phyloP scores from a whole-genome alignment of 345 rosid species.

The Kernera saxatilis region DNA sequence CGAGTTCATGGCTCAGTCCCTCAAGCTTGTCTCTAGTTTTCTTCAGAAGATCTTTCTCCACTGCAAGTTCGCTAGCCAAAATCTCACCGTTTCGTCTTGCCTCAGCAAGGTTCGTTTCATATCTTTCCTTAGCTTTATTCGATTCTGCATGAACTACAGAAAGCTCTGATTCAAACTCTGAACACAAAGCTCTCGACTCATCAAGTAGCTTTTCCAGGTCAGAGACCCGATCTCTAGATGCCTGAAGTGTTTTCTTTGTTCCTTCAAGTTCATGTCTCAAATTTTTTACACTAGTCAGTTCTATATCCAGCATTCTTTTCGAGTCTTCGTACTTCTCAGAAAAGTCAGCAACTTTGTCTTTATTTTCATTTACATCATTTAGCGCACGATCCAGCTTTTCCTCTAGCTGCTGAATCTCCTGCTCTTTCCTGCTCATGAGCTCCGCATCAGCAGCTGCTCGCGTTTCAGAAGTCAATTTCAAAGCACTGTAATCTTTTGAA shows the following conservation, averaged over 20 bases:
- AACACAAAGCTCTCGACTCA: conserved; percentile 39
- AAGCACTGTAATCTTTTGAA: conserved; percentile 44
- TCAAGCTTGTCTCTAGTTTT: conserved; percentile 48
- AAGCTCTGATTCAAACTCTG: conserved; percentile 63
- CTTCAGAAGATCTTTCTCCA: conserved; percentile 47
- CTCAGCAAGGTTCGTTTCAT: conserved; percentile 44
- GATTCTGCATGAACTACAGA: conserved; percentile 44
- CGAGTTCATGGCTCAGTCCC: conserved; percentile 39
- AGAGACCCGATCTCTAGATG: conserved; percentile 48
- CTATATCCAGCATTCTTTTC: conserved; percentile 45
- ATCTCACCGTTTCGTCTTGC: conserved; percentile 38
- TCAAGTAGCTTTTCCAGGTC: conserved; percentile 49
- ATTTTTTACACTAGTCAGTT: conserved; percentile 36
- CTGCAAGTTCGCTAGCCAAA: conserved; percentile 46
- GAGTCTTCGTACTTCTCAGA: conserved; percentile 54
- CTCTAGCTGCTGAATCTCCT: conserved; percentile 46
- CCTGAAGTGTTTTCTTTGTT: conserved; percentile 43
- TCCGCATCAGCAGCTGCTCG: conserved; percentile 48
- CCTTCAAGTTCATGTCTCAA: conserved; percentile 54
- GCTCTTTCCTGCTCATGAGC: conserved; percentile 43
- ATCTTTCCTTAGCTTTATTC: conserved; percentile 37
- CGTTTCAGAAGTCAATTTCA: conserved; percentile 55
- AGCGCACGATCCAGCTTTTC: conserved; percentile 44
- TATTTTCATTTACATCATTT: conserved; percentile 35
- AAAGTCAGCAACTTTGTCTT: conserved; percentile 39